Evolutionary conservation across 441 rosid species (phyloP).

Genomic region (Pelargonium citronellum): DNA sequence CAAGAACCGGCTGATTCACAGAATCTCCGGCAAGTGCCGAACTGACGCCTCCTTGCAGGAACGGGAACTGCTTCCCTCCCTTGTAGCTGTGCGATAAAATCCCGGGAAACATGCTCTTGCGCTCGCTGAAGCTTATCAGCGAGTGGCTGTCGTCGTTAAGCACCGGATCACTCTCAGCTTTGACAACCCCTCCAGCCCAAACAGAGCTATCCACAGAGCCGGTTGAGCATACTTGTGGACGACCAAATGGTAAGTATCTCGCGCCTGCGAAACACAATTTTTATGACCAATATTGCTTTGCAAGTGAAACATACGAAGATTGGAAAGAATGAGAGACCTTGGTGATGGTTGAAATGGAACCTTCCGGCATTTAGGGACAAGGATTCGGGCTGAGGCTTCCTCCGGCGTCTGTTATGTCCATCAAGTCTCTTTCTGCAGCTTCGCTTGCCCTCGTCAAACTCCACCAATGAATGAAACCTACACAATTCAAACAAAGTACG

Average conservation of each 20-base stretch:
- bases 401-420: slow-evolving; percentile 67
- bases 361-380: slow-evolving; percentile 36
- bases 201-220: slow-evolving; percentile 26
- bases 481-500: background rate
- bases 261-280: slow-evolving; percentile 32
- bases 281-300: background rate
- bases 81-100: slow-evolving; percentile 29
- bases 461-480: slow-evolving; percentile 74
- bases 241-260: slow-evolving; percentile 37
- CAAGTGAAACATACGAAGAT: background rate
- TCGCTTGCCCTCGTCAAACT: slow-evolving; percentile 68
- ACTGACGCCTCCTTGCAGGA: slow-evolving; percentile 32
- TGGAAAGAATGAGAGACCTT: slow-evolving; percentile 36
- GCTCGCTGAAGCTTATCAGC: slow-evolving; percentile 29
- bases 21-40: slow-evolving; percentile 30
- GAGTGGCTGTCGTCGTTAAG: slow-evolving; percentile 20
- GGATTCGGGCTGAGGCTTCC: slow-evolving; percentile 59
- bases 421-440: slow-evolving; percentile 80
- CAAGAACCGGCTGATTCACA: slow-evolving; percentile 24
- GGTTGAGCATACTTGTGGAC: slow-evolving; percentile 36
- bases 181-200: slow-evolving; percentile 35
- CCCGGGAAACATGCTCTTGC: slow-evolving; percentile 28
- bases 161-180: slow-evolving; percentile 31
- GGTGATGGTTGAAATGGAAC: slow-evolving; percentile 37
- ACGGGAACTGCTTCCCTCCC: slow-evolving; percentile 40